These are phyloP conservation scores for Dryas integrifolia DNA, from an alignment of 331 rosid genomes.

Conservation along the genomic window DNA sequence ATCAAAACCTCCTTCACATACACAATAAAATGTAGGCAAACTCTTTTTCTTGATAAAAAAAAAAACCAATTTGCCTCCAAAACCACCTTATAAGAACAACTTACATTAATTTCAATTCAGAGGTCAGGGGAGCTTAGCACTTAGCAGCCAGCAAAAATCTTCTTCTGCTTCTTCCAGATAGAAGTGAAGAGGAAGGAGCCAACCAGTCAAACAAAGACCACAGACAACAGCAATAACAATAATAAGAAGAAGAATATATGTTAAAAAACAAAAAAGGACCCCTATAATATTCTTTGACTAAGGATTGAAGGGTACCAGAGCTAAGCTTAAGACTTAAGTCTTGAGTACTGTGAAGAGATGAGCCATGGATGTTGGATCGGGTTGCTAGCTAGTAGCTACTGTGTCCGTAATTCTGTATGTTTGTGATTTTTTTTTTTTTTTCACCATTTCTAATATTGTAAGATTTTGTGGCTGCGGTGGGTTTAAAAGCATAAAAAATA, in stretches of 20 bases:
- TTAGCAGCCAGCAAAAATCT: background rate
- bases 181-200: background rate
- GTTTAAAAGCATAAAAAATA: background rate
- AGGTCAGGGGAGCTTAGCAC: background rate
- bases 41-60: constrained; percentile 2
- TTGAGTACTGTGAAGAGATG: background rate
- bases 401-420: background rate
- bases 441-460: background rate
- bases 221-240: background rate
- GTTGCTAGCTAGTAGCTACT: background rate
- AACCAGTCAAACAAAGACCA: constrained; percentile 3
- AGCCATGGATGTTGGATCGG: background rate
- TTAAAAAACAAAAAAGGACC: background rate
- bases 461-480: background rate
- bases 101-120: background rate
- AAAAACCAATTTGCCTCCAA: constrained; percentile 4
- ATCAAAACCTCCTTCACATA: constrained; percentile 1
- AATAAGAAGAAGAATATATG: background rate
- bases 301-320: constrained; percentile 11
- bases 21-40: background rate
- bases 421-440: background rate
- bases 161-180: constrained; percentile 8
- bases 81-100: background rate
- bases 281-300: background rate
- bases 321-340: background rate